These are phyloP conservation scores for Leccinum huronense DNA, from an alignment of 1,284 basidiomycete species.

Conservation along the genomic window DNA sequence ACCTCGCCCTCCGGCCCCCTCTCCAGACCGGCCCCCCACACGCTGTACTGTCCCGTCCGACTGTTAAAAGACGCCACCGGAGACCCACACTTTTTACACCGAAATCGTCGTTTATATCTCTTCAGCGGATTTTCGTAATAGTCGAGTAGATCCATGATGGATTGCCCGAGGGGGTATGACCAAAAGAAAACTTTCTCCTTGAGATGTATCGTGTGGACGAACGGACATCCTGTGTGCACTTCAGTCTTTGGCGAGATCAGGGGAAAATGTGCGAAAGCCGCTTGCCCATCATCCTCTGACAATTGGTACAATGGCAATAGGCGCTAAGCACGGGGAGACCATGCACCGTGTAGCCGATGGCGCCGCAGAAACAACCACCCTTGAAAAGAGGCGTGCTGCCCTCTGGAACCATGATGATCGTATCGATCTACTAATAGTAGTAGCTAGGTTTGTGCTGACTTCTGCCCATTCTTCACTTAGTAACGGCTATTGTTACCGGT, in stretches of 20 bases:
- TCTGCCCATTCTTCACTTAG: no score
- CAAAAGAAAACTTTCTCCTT: slow-evolving; percentile 48
- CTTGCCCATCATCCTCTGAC: slow-evolving; percentile 56
- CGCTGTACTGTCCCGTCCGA: slow-evolving; percentile 45
- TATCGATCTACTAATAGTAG: background rate
- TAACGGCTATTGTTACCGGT: background rate
- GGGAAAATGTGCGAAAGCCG: background rate
- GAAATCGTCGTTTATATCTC: slow-evolving; percentile 55
- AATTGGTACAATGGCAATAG: slow-evolving; percentile 65
- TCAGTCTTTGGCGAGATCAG: slow-evolving; percentile 4
- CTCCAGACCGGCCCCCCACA: slow-evolving; percentile 56
- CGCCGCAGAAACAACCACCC: slow-evolving; percentile 56
- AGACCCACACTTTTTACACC: slow-evolving; percentile 59
- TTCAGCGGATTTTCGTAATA: slow-evolving; percentile 46
- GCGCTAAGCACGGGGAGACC: slow-evolving; percentile 52
- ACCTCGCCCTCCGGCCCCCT: slow-evolving; percentile 49
- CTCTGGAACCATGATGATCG: slow-evolving; percentile 16
- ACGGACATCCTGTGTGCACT: slow-evolving; percentile 49
- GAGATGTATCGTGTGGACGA: slow-evolving; percentile 61
- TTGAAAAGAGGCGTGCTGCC: slow-evolving; percentile 19
- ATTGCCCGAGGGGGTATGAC: slow-evolving; percentile 40
- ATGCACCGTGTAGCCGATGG: slow-evolving; percentile 44
- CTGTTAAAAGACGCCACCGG: slow-evolving; percentile 51
- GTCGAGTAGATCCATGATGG: slow-evolving; percentile 40
- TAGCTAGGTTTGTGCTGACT: background rate